Evolutionary conservation across 2,329 filamentous ascomycete genomes (phyloP).

Genomic region (Penicillium frequentans): DNA sequence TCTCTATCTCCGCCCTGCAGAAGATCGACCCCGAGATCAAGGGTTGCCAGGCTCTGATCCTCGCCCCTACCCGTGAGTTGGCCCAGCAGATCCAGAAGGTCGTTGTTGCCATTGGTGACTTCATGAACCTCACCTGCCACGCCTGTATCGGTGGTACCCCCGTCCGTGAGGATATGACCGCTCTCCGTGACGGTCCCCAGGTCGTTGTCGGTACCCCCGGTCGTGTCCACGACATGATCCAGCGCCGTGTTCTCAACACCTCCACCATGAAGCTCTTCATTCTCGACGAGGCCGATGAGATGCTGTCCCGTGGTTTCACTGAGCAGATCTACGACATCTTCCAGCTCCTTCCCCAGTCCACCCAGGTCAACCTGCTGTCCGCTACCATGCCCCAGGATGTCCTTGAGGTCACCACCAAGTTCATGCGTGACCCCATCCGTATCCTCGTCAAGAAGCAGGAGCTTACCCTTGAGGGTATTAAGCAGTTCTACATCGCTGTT

Average conservation of each 20-base stretch:
- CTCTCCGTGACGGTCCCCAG: slow-evolving; percentile 96
- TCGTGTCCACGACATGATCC: slow-evolving; percentile 84
- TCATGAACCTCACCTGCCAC: slow-evolving; percentile 99
- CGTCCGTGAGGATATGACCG: slow-evolving; percentile 95
- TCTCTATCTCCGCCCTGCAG: slow-evolving; percentile 98
- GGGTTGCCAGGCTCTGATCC: slow-evolving; percentile 96
- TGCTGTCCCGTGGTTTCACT: slow-evolving; percentile 80
- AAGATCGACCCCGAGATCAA: slow-evolving; percentile 96
- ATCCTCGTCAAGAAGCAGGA: slow-evolving; percentile 52
- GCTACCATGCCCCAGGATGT: slow-evolving; percentile 97
- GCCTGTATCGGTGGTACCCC: slow-evolving; percentile 98
- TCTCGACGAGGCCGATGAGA: slow-evolving; percentile 73
- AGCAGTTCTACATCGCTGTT: slow-evolving; percentile 99
- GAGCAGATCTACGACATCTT: slow-evolving; percentile 99
- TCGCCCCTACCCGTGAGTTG: slow-evolving; percentile 94
- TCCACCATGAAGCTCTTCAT: slow-evolving; percentile 78
- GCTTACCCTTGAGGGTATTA: slow-evolving; percentile 92
- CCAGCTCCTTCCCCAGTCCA: slow-evolving; percentile 91
- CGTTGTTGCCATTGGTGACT: slow-evolving; percentile 98
- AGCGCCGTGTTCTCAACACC: slow-evolving; percentile 69
- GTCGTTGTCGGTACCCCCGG: slow-evolving; percentile 98
- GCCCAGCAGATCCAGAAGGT: slow-evolving; percentile 98
- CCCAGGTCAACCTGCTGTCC: slow-evolving; percentile 96
- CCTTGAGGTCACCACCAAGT: slow-evolving; percentile 98
- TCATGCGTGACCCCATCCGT: slow-evolving; percentile 79